These are phyloP conservation scores for Naganishia onofrii DNA, from an alignment of 768 basidiomycete species.

Conservation along the genomic window DNA sequence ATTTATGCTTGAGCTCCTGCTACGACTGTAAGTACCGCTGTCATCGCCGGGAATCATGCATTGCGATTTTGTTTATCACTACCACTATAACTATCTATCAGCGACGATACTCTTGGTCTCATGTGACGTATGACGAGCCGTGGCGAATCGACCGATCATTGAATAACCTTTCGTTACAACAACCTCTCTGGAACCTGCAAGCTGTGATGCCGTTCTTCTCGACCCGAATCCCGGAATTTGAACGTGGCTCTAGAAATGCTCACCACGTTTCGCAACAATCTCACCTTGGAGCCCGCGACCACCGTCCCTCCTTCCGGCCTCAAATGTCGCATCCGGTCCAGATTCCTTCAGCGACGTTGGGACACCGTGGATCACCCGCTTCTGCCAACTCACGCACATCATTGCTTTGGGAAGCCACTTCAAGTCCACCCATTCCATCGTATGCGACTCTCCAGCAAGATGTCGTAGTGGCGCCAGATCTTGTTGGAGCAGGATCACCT, in stretches of 20 bases:
- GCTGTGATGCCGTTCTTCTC: not conserved
- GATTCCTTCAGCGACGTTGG: not conserved
- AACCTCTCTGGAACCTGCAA: not conserved
- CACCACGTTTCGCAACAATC: not conserved
- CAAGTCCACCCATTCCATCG: slow-evolving; percentile 1
- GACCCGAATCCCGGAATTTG: not conserved
- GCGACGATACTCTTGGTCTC: not conserved
- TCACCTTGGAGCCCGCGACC: not conserved
- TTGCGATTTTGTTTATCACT: not conserved
- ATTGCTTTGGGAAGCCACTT: not conserved
- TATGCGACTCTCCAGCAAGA: slow-evolving; percentile 11
- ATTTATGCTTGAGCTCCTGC: no score
- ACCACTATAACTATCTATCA: not conserved
- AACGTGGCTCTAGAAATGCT: not conserved
- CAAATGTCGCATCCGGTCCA: not conserved
- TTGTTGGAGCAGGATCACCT: not conserved
- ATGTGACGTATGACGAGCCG: not conserved
- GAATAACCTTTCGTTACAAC: not conserved
- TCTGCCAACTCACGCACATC: not conserved
- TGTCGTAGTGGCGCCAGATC: not conserved
- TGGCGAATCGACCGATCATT: not conserved
- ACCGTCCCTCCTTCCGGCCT: not conserved
- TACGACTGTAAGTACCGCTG: no score
- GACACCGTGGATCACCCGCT: not conserved
- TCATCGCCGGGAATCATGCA: not conserved